Evolutionary conservation across 805 yeast species (phyloP).

Genomic region (Candida cerambycidarum): DNA sequence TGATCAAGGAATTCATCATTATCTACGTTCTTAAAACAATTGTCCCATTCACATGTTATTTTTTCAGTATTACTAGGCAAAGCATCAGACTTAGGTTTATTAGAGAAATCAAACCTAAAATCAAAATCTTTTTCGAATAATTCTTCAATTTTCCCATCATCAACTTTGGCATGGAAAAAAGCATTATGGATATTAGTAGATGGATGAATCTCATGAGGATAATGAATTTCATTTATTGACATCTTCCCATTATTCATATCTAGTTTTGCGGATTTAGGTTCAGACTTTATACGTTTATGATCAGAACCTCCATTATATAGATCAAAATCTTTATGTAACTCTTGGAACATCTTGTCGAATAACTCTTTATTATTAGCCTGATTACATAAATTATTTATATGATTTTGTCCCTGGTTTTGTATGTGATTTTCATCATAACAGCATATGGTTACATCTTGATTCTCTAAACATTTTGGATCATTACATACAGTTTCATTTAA

Average conservation of each 20-base stretch:
- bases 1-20: constrained; percentile 33
- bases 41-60: constrained; percentile 63
- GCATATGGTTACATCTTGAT: constrained; percentile 11
- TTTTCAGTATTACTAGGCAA: not conserved
- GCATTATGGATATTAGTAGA: constrained; percentile 34
- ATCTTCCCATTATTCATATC: not conserved
- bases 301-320: constrained; percentile 10
- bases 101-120: constrained; percentile 36
- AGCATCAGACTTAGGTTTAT: constrained; percentile 9
- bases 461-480: constrained; percentile 12
- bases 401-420: constrained; percentile 15
- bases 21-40: constrained; percentile 48
- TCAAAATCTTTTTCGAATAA: constrained; percentile 32
- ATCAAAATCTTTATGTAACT: constrained; percentile 30
- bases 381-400: constrained; percentile 27
- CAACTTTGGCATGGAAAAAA: constrained; percentile 44
- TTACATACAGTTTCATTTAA: constrained; percentile 8
- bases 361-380: constrained; percentile 32
- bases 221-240: constrained; percentile 28
- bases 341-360: constrained; percentile 40
- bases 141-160: constrained; percentile 6
- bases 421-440: constrained; percentile 13
- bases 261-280: not conserved
- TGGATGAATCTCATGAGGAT: constrained; percentile 41
- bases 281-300: not conserved